Percentiles rank a stretch among this genome's conserved stretches.
Evolutionary conservation across 148 eudicot genomes (phyloP).

Genomic region (Simmondsia chinensis): DNA sequence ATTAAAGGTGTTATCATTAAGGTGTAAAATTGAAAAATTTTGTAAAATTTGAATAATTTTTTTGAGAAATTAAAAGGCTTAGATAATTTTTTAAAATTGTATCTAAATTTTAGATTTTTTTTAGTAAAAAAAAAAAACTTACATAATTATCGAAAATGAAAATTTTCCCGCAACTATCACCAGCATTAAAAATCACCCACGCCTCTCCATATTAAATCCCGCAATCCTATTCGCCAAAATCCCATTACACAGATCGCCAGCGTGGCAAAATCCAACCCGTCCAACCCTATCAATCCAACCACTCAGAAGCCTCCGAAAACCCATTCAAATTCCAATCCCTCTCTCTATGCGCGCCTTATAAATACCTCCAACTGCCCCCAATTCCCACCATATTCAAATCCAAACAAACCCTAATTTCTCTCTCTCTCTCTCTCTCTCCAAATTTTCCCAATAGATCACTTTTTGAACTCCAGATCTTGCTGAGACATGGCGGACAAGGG

Average conservation of each 20-base stretch:
- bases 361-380: no score
- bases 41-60: no score
- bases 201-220: not conserved
- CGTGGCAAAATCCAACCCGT: slow-evolving; percentile 6
- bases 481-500: no score
- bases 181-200: not conserved
- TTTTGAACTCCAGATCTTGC: slow-evolving; percentile 14
- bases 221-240: not conserved
- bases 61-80: no score
- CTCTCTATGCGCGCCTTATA: no score
- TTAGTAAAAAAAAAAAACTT: no score
- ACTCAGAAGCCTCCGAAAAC: not conserved
- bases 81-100: no score
- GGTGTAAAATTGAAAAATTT: no score
- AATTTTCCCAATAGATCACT: not conserved
- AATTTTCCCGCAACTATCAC: not conserved
- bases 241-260: slow-evolving; percentile 7
- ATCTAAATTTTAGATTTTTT: no score
- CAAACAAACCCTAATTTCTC: not conserved
- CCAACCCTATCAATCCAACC: not conserved
- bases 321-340: not conserved
- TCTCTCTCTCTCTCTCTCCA: not conserved
- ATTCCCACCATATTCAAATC: no score
- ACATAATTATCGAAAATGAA: not conserved
- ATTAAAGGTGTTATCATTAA: no score